Evolutionary conservation across 805 yeast species (phyloP).

Genomic region (Candida broadrunensis): DNA sequence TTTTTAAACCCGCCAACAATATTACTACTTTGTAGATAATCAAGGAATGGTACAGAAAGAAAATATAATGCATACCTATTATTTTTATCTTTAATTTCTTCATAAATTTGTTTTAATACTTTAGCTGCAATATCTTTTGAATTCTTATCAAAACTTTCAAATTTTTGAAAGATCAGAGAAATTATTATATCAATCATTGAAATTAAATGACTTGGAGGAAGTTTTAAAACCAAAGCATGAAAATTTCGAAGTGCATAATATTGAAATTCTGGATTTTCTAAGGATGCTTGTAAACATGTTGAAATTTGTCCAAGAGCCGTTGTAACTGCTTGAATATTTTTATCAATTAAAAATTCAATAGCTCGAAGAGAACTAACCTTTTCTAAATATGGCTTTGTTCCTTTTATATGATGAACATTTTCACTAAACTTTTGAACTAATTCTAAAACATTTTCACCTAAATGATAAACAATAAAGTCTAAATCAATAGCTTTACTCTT

Average conservation of each 20-base stretch:
- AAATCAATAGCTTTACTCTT: conserved; percentile 8
- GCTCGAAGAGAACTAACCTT: conserved; percentile 73
- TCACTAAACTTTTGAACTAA: conserved; percentile 78
- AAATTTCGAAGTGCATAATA: conserved; percentile 65
- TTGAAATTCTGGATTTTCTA: conserved; percentile 62
- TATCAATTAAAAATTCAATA: conserved; percentile 59
- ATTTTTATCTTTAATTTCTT: conserved; percentile 27
- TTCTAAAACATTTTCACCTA: conserved; percentile 65
- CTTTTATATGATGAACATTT: conserved; percentile 69
- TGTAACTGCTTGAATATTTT: conserved; percentile 50
- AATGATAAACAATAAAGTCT: conserved; percentile 20
- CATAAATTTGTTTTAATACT: conserved; percentile 40
- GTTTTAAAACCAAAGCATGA: conserved; percentile 54
- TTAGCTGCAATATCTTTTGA: conserved; percentile 51
- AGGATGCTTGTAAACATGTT: conserved; percentile 77
- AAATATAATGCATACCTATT: conserved; percentile 49
- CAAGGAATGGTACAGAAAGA: conserved; percentile 48
- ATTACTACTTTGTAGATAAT: conserved; percentile 24
- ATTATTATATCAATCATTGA: conserved; percentile 72
- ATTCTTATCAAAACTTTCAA: conserved; percentile 47
- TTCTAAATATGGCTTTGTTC: conserved; percentile 68
- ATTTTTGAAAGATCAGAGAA: conserved; percentile 69
- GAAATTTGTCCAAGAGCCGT: conserved; percentile 78
- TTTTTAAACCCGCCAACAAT: conserved; percentile 18
- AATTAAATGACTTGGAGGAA: conserved; percentile 55